Evolutionary conservation across 176 grass and related monocot genomes (phyloP), one percentile per base, ranked within the genome.

Genomic region (Lolium perenne): DNA sequence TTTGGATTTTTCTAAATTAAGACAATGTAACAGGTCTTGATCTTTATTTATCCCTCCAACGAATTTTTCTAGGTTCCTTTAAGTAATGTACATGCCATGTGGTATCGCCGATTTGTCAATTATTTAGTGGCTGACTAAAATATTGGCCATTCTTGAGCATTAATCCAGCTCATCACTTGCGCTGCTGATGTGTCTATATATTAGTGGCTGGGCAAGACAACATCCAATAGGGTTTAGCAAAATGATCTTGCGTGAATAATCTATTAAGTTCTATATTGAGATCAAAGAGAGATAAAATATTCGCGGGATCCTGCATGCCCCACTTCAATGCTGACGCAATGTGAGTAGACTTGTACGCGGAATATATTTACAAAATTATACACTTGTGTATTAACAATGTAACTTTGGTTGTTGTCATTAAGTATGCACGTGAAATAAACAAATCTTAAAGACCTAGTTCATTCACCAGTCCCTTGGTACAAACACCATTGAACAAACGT

Each of bases 171-270:
- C 23, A 53, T 75, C 23, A 75, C 23, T 2, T 75, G 13, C 2
- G 2, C 0, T 75, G 72, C 72, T 75, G 72, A 75, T 75, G 72
- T 75, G 72, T 75, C 72, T 10, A 75, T 75, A 75, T 75, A 53
- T 32, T 53, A 75, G 23, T 29, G 72, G 72, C 22, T 43, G 16
- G 8, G 32, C 63, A 62, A 71, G 4, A 20, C 26, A 86, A 4
- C 60, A 43, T 40, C 88, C 83, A 82, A 56, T 86, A 63, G 25
- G 43, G 45, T 62, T 43, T 21, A 29, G 64, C 72, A 40, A 86
- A 71, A 22, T 17, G 83, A 82, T 78, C 45, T 62, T 77, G 45
- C 4, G 20, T 55, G 12, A 78, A 72, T 86, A 71, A 10, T 47
- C 71, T 90, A 72, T 77, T 6, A 35, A 9, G 50, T 62, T n/a